These are phyloP conservation scores for Plantago coronopus DNA, from an alignment of 305 asterid species.

Conservation along the genomic window DNA sequence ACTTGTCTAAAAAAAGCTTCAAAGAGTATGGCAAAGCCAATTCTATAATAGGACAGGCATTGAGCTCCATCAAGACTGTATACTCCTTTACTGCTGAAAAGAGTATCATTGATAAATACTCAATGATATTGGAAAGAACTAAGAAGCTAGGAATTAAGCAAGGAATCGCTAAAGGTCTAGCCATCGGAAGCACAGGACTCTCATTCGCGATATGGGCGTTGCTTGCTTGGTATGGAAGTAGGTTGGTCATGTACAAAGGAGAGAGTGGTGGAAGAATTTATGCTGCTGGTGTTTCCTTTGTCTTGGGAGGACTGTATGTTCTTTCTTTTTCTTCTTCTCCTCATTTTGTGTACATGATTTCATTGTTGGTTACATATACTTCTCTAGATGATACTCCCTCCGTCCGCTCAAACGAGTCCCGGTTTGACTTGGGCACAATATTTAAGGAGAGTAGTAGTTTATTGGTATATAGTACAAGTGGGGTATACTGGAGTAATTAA, in stretches of 20 bases:
- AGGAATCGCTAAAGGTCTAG: slow-evolving; percentile 80
- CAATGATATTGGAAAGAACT: slow-evolving; percentile 48
- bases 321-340: background rate
- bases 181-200: slow-evolving; percentile 72
- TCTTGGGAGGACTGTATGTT: slow-evolving; percentile 84
- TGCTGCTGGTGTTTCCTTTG: slow-evolving; percentile 67
- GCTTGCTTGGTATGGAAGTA: slow-evolving; percentile 92
- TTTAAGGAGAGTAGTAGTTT: too few species aligned
- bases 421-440: too few species aligned
- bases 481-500: too few species aligned
- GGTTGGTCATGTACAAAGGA: slow-evolving; percentile 65
- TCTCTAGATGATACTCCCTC: too few species aligned
- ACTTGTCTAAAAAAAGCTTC: slow-evolving; percentile 52
- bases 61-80: slow-evolving; percentile 76
- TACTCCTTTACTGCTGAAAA: slow-evolving; percentile 82
- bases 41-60: slow-evolving; percentile 57
- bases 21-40: slow-evolving; percentile 69
- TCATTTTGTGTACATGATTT: background rate
- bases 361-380: background rate
- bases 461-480: too few species aligned
- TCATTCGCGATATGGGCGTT: slow-evolving; percentile 87
- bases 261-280: slow-evolving; percentile 80
- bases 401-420: too few species aligned
- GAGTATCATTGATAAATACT: slow-evolving; percentile 56
- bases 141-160: slow-evolving; percentile 65